Evolutionary conservation across 2,329 filamentous ascomycete species (phyloP).

Genomic region (Alternaria novae-zelandiae): DNA sequence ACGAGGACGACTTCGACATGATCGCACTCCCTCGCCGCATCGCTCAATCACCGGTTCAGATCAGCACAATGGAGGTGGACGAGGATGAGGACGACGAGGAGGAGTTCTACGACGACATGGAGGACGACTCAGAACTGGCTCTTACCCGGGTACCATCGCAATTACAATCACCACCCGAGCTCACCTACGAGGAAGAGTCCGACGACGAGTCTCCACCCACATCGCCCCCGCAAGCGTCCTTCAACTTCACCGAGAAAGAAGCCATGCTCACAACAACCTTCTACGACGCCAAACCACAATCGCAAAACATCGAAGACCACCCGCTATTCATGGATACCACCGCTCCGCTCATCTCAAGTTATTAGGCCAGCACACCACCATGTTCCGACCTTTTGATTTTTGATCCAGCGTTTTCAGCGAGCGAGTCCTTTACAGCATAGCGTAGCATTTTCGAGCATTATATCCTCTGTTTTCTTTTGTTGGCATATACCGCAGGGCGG

Average conservation of each 20-base stretch:
- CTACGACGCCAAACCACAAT: constrained; percentile 50
- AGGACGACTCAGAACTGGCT: constrained; percentile 54
- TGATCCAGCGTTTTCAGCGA: constrained; percentile 48
- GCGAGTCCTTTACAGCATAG: constrained; percentile 43
- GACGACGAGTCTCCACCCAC: constrained; percentile 57
- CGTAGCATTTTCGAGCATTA: constrained; percentile 35
- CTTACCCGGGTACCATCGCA: constrained; percentile 54
- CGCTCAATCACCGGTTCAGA: constrained; percentile 49
- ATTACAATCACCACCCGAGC: constrained; percentile 57
- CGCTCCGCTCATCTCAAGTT: constrained; percentile 50
- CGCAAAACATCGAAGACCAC: constrained; percentile 47
- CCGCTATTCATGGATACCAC: constrained; percentile 50
- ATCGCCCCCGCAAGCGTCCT: constrained; percentile 53
- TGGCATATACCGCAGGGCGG: constrained; percentile 20
- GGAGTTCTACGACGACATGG: constrained; percentile 56
- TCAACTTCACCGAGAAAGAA: constrained; percentile 57
- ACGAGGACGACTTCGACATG: constrained; percentile 59
- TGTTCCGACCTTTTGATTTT: constrained; percentile 42
- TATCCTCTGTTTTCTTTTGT: constrained; percentile 30
- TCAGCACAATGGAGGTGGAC: constrained; percentile 53
- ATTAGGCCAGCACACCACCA: constrained; percentile 38
- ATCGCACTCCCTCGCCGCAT: constrained; percentile 51
- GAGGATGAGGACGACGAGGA: constrained; percentile 51
- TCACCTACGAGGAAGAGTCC: constrained; percentile 56
- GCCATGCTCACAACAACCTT: constrained; percentile 55